Conservation (phyloP, 1,284 basidiomycete genomes). For the Cutaneotrichosporon arboriforme region DNA sequence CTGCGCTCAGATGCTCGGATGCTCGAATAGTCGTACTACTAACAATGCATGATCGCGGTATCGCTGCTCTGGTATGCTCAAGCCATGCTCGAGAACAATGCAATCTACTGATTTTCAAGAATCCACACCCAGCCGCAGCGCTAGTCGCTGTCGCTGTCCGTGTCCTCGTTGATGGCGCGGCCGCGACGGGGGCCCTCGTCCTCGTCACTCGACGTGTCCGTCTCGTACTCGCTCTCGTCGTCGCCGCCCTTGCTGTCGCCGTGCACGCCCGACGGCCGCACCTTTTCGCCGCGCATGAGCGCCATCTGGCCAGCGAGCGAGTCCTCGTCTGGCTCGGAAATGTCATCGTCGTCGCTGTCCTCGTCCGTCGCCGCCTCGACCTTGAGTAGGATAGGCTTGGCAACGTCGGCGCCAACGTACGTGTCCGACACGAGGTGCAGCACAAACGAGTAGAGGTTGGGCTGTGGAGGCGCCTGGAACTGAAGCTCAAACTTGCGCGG, state of each 20-base stretch:
- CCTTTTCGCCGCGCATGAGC: conserved; percentile 82
- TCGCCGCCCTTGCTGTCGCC: conserved; percentile 51
- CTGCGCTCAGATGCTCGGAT: too few species aligned
- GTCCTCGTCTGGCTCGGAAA: conserved; percentile 94
- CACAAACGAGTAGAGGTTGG: conserved; percentile 85
- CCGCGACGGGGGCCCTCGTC: conserved; percentile 35
- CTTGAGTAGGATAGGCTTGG: conserved; percentile 67
- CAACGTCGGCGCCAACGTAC: conserved; percentile 74
- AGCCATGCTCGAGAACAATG: too few species aligned
- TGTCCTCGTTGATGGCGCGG: conserved; percentile 48
- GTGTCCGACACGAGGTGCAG: conserved; percentile 80
- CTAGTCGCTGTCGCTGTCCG: conserved; percentile 17
- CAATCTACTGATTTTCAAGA: too few species aligned
- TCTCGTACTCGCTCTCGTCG: conserved; percentile 49
- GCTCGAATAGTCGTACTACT: too few species aligned
- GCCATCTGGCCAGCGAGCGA: conserved; percentile 97
- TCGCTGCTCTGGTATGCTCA: too few species aligned
- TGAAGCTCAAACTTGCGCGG: conserved; percentile 81
- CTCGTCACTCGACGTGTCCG: conserved; percentile 52
- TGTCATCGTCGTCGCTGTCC: conserved; percentile 67
- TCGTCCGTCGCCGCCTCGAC: conserved; percentile 67
- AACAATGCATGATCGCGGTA: too few species aligned
- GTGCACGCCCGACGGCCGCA: conserved; percentile 58
- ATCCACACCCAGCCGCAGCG: neutral
- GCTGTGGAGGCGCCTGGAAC: conserved; percentile 86